phyloP scores from a whole-genome alignment of 352 stramenopile species.

The Phytophthora rubi region DNA sequence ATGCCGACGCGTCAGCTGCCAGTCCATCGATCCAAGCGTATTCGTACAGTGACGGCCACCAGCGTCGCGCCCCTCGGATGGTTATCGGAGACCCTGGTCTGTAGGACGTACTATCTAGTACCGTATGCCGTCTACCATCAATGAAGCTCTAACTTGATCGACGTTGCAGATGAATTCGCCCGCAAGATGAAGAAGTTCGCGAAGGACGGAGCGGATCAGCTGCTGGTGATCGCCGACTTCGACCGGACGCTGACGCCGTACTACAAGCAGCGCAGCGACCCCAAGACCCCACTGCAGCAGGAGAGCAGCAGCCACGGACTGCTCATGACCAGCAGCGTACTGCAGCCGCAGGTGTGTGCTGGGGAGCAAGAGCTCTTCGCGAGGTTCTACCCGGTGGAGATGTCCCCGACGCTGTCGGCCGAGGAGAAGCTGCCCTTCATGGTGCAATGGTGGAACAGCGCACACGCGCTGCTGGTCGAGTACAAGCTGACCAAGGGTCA shows the following conservation, averaged over 20 bases:
- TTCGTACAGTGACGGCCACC: conserved; percentile 29
- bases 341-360: conserved; percentile 32
- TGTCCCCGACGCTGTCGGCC: conserved; percentile 55
- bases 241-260: conserved; percentile 75
- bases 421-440: conserved; percentile 77
- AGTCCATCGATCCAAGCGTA: conserved; percentile 15
- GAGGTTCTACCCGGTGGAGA: conserved; percentile 74
- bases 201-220: conserved; percentile 59
- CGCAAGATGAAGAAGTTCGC: conserved; percentile 78
- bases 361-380: conserved; percentile 59
- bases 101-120: background rate
- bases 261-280: conserved; percentile 34
- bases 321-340: conserved; percentile 38
- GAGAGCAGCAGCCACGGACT: conserved; percentile 41
- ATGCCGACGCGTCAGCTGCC: background rate
- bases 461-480: conserved; percentile 56
- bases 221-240: conserved; percentile 81
- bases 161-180: conserved; percentile 63
- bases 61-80: conserved; percentile 30
- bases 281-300: conserved; percentile 21
- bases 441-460: conserved; percentile 64
- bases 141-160: background rate
- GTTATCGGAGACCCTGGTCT: conserved; percentile 50
- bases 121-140: background rate
- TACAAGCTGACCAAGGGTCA: conserved; percentile 52